phyloP scores from a whole-genome alignment of 2,329 filamentous ascomycete species.

The Aspergillus awamori region DNA sequence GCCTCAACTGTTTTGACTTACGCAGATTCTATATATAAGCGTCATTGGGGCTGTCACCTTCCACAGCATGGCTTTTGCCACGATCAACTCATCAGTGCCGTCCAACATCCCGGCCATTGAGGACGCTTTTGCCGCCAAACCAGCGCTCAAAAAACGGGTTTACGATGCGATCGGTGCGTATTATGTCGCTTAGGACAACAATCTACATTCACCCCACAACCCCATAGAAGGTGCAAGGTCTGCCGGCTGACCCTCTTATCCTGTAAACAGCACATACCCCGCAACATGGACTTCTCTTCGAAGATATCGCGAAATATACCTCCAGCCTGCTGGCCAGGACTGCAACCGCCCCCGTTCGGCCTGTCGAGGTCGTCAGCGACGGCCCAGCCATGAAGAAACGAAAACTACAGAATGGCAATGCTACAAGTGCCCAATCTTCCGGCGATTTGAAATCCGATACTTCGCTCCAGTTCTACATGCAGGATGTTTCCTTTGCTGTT shows the following conservation, averaged over 20 bases:
- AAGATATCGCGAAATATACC: conserved; percentile 54
- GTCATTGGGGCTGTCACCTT: background rate
- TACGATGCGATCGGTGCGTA: conserved; percentile 49
- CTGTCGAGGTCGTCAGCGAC: conserved; percentile 31
- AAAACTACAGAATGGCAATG: conserved; percentile 48
- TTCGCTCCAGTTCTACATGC: conserved; percentile 49
- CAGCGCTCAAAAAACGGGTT: conserved; percentile 43
- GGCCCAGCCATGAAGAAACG: conserved; percentile 52
- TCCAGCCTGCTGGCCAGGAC: conserved; percentile 41
- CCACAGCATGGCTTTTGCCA: conserved; percentile 42
- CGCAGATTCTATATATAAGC: background rate
- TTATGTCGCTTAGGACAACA: background rate
- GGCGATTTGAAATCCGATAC: conserved; percentile 39
- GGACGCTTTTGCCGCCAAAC: conserved; percentile 45
- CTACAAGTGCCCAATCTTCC: conserved; percentile 31
- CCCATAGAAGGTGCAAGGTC: conserved; percentile 10
- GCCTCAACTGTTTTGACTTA: background rate
- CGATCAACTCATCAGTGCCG: conserved; percentile 33
- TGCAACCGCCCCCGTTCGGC: conserved; percentile 30
- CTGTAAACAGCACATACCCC: conserved; percentile 38
- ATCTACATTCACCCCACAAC: conserved; percentile 3
- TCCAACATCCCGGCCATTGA: conserved; percentile 39
- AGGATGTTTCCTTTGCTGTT: conserved; percentile 63
- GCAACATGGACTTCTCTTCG: conserved; percentile 47
- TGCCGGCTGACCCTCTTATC: conserved; percentile 7